Evolutionary conservation across 2,329 filamentous ascomycete species (phyloP).

Genomic region (Diaporthe capsici): DNA sequence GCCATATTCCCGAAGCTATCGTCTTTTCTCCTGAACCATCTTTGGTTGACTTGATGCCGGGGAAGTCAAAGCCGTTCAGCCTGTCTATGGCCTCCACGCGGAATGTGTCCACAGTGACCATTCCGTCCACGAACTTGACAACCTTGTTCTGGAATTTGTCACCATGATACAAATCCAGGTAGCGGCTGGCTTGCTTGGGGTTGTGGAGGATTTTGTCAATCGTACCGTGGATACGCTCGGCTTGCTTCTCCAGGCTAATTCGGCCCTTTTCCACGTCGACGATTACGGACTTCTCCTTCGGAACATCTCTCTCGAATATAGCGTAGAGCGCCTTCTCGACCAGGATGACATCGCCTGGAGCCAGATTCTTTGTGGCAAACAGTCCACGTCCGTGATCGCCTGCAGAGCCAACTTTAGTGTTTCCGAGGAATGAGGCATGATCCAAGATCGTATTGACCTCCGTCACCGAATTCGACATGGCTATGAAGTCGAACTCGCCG

Average conservation of each 20-base stretch:
- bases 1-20: conserved; percentile 47
- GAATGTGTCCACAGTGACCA: conserved; percentile 42
- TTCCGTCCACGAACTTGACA: conserved; percentile 37
- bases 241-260: background rate
- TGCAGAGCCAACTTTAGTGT: conserved; percentile 52
- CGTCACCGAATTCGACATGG: conserved; percentile 45
- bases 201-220: conserved; percentile 43
- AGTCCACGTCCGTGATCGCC: conserved; percentile 56
- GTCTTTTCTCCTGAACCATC: background rate
- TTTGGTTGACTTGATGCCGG: conserved; percentile 1
- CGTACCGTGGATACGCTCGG: conserved; percentile 3
- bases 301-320: background rate
- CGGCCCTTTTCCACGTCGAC: conserved; percentile 3
- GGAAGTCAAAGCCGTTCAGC: conserved; percentile 42
- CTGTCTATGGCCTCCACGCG: conserved; percentile 40
- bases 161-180: conserved; percentile 42
- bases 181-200: conserved; percentile 38
- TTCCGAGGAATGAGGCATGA: conserved; percentile 52
- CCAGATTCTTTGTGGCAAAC: conserved; percentile 56
- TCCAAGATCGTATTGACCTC: conserved; percentile 48
- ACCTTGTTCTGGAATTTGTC: conserved; percentile 34
- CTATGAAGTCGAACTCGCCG: conserved; percentile 49
- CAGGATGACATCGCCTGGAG: conserved; percentile 57
- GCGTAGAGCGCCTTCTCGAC: conserved; percentile 55
- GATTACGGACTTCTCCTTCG: background rate